Base-by-base conservation (phyloP, 148 eudicot genomes). In the Gaultheria prostrata region DNA sequence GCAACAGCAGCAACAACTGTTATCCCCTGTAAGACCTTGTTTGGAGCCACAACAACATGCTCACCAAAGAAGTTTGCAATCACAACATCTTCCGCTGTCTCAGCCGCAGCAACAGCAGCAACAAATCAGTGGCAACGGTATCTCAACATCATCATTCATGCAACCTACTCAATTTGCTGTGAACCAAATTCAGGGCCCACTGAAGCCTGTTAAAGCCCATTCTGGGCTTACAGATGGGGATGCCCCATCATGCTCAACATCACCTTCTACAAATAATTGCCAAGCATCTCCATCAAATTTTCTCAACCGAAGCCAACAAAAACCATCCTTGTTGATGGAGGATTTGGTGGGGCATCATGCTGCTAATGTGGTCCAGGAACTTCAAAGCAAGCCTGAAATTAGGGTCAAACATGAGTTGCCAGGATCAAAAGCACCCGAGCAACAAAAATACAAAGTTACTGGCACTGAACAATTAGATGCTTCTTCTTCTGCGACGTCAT, bases 191-290 rank as follows among this genome's bases (percentile, higher is more conserved):
- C 95, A 86, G 49, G 86, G 90, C 82, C 91, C 89, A 88, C 94
- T 92, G 77, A 94, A 91, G 85, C 76, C 93, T 32, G 78, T 82
- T 56, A 90, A 91, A 86, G 87, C 89, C 72, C 91, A 85, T 69
- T 92, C 95, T 32, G 89, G 87, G 54, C 89, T 84, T 32, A 90
- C 97, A 17, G 94, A 93, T 17, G 92, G 88, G 8, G 99, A 92
- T 83, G 91, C 88, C 84, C 98, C 95, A 45, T 96, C 99, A 15
- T 96, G 98, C 80, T 96, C 99, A 26, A 94, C 97, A 1, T 93
- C 99, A 15, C 97, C 98, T 76, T 93, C 97, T 12, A 88, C 95
- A 59, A 94, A 91, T 83, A 95, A 91, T 82, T 88, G 91, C 81
- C 98, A 92, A 80, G 80, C 90, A 53, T 89, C 90, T 2, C 87